These are phyloP conservation scores for Quercus variabilis DNA, from an alignment of 306 rosid genomes.

Conservation along the genomic window DNA sequence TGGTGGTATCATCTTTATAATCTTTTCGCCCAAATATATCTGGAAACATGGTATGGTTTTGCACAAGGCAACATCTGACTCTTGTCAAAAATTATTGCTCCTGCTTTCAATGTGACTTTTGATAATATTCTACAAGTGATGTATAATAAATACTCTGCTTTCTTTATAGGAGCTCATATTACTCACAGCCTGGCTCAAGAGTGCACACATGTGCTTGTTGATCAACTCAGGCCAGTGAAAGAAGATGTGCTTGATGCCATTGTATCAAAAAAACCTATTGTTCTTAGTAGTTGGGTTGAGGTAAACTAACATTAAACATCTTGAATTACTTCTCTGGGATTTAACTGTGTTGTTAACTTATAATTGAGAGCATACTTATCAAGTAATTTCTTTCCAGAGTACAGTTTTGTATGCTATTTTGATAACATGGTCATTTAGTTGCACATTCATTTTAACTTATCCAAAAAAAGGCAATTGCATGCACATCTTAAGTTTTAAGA, in stretches of 20 bases:
- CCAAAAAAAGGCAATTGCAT: no score
- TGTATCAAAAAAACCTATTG: conserved; percentile 57
- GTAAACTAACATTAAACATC: conserved; percentile 39
- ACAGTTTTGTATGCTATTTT: background rate
- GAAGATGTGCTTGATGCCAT: conserved; percentile 67
- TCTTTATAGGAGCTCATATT: conserved; percentile 60
- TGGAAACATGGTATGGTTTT: background rate
- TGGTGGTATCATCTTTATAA: background rate
- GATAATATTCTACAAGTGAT: background rate
- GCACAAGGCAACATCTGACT: background rate
- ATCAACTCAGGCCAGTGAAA: conserved; percentile 58
- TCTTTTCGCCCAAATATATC: background rate
- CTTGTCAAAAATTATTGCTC: background rate
- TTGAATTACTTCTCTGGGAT: conserved; percentile 17
- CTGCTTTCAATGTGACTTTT: background rate
- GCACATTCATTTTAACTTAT: background rate
- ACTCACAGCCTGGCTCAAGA: conserved; percentile 43
- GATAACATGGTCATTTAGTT: conserved; percentile 3
- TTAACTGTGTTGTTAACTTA: background rate
- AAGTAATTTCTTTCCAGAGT: conserved; percentile 8
- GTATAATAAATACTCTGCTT: conserved; percentile 14
- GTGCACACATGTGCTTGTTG: conserved; percentile 91
- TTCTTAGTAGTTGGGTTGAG: conserved; percentile 78
- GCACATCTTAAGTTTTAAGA: no score
- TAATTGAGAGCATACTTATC: background rate